Base-by-base conservation (phyloP, 768 basidiomycete species). In the Lactarius pseudohatsudake region DNA sequence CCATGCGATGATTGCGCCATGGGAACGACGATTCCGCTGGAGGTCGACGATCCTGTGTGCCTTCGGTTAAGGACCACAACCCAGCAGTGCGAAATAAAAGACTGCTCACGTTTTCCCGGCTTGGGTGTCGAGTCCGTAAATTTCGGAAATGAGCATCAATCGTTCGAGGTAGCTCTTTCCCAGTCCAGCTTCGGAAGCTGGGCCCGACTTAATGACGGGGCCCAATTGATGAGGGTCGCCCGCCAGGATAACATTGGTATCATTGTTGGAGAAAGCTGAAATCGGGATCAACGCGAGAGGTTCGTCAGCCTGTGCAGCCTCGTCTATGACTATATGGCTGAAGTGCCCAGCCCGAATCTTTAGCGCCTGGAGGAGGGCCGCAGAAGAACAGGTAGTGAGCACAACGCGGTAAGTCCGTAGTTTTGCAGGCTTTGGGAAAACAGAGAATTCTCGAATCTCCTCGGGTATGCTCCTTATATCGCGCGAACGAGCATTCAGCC, bases 281-380 rank as follows among this genome's bases (percentile, higher is more conserved):
- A 80, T 74, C 1, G 77, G 70, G 3, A 86, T 77, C 80, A 88
- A 83, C 7, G 80, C 73, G 69, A 85, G 83, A 0, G 87, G 85
- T 69, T 89, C 87, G 50, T 81, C 81, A 0, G 82, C 86, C 70
- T 89, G 86, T 0, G 86, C 86, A 5, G 85, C 87, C 66, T 89
- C 87, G 70, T 89, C 87, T 47, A 86, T 76, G 68, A 89, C 84
- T 20, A 89, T 83, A 67, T 87, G 84, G 0, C 74, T 81, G 69
- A 84, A 89, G 72, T 86, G 84, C 0, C 86, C 87, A 18, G 79
- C 75, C 36, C 74, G 72, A 28, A 86, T 45, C 0, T 86, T 86
- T 9, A 86, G 69, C 5, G 78, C 78, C 34, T 81, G 79, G 4
- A 82, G 80, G 2, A 84, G 76, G 5, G 79, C 79, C 1, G 80